Percentiles rank a stretch among this genome's conserved stretches.
These are phyloP conservation scores for Neonectria coccinea DNA, from an alignment of 2,329 filamentous ascomycete species.

Conservation along the genomic window DNA sequence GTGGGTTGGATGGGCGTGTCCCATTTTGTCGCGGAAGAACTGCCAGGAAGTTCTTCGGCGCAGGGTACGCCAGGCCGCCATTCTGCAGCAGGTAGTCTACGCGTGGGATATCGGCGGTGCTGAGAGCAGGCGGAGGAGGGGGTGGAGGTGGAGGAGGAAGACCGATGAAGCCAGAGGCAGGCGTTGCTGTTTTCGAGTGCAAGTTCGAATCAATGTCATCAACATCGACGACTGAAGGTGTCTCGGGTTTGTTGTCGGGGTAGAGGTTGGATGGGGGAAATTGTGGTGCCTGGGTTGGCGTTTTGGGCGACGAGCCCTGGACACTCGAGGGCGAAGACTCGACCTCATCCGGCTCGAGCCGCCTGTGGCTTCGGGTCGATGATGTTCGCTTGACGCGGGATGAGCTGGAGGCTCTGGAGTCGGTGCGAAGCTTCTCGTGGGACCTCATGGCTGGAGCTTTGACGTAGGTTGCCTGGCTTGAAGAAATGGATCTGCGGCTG, in stretches of 20 bases:
- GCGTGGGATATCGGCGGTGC: slow-evolving; percentile 77
- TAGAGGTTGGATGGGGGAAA: slow-evolving; percentile 60
- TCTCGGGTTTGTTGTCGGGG: slow-evolving; percentile 53
- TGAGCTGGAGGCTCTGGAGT: slow-evolving; percentile 50
- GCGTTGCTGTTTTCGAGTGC: slow-evolving; percentile 55
- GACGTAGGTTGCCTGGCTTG: slow-evolving; percentile 69
- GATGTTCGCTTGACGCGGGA: slow-evolving; percentile 53
- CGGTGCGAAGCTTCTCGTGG: slow-evolving; percentile 52
- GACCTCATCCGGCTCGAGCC: slow-evolving; percentile 56
- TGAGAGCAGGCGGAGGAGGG: slow-evolving; percentile 81
- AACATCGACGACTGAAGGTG: slow-evolving; percentile 52
- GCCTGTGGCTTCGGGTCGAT: slow-evolving; percentile 51
- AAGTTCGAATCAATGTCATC: slow-evolving; percentile 50
- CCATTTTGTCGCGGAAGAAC: slow-evolving; percentile 69
- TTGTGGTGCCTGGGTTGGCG: slow-evolving; percentile 66
- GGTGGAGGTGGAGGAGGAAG: slow-evolving; percentile 63
- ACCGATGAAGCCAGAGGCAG: slow-evolving; percentile 49
- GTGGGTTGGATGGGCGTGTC: slow-evolving; percentile 70
- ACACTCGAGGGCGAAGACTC: slow-evolving; percentile 60
- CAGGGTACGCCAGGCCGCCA: slow-evolving; percentile 78
- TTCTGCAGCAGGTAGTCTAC: slow-evolving; percentile 94
- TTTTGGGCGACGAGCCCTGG: slow-evolving; percentile 70
- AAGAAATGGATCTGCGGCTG: slow-evolving; percentile 66
- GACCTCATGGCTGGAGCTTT: slow-evolving; percentile 52
- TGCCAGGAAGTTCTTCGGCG: slow-evolving; percentile 80